Conservation (phyloP, 345 rosid species). For the Eucalyptus cloeziana region DNA sequence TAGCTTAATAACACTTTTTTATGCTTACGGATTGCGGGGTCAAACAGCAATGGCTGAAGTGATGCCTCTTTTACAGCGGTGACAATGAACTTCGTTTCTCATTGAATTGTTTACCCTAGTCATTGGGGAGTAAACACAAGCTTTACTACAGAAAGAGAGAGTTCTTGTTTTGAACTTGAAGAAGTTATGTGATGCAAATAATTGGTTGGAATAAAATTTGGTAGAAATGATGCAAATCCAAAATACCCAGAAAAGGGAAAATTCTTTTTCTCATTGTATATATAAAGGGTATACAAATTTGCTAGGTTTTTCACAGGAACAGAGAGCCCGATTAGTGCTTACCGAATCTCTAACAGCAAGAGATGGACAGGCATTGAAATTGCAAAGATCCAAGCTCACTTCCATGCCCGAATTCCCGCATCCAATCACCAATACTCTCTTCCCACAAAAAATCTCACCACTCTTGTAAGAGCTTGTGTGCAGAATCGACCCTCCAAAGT, state of each 20-base stretch:
- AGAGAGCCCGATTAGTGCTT: background rate
- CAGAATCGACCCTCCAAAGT: conserved; percentile 37
- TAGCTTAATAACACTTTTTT: background rate
- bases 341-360: conserved; percentile 82
- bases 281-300: background rate
- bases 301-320: background rate
- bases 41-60: background rate
- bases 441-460: conserved; percentile 34
- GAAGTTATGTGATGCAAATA: background rate
- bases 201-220: background rate
- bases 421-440: conserved; percentile 70
- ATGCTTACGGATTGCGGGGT: background rate
- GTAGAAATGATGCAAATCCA: background rate
- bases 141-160: background rate
- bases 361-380: conserved; percentile 47
- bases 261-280: background rate
- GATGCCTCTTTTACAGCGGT: background rate
- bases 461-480: conserved; percentile 55
- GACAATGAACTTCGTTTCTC: background rate
- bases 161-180: background rate
- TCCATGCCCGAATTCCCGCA: conserved; percentile 98
- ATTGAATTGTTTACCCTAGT: background rate
- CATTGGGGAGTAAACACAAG: background rate
- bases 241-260: background rate
- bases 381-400: conserved; percentile 79